A percentile compares a stretch with the other conserved stretches of the same genome.
phyloP scores from a whole-genome alignment of 2,329 filamentous ascomycete species.

The Graphilbum fragrans region DNA sequence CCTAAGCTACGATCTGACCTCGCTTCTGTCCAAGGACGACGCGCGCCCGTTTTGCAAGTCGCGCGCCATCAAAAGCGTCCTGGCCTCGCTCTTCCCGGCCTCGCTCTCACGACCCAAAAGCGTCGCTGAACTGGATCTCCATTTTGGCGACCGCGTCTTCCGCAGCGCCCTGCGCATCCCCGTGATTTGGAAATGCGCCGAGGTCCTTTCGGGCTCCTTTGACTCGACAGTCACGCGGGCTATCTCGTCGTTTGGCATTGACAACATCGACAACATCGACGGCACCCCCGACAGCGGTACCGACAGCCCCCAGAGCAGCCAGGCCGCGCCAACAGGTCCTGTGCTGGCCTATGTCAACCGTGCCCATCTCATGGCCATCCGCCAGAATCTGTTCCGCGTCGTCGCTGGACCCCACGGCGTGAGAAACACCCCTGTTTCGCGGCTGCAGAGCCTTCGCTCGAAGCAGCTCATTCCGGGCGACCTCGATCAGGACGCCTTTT shows the following conservation, averaged over 20 bases:
- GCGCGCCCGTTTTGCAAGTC: constrained; percentile 22
- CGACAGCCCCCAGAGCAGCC: constrained; percentile 2
- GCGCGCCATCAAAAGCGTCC: constrained; percentile 28
- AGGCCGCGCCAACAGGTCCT: constrained; percentile 14
- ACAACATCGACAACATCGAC: constrained; percentile 10
- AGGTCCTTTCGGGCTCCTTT: constrained; percentile 18
- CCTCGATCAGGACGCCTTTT: constrained; percentile 36
- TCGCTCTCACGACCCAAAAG: constrained; percentile 19
- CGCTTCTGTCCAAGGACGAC: constrained; percentile 23
- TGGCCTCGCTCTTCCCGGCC: constrained; percentile 30
- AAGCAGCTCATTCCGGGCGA: constrained; percentile 35
- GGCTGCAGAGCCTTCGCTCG: constrained; percentile 32
- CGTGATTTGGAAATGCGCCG: constrained; percentile 30
- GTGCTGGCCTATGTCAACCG: constrained; percentile 36
- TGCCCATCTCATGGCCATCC: constrained; percentile 29
- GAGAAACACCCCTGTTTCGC: constrained; percentile 33
- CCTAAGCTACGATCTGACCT: constrained; percentile 30
- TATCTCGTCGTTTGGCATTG: constrained; percentile 17
- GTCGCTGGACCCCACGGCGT: constrained; percentile 23
- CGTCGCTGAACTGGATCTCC: constrained; percentile 31
- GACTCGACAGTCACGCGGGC: constrained; percentile 21
- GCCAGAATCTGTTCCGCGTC: constrained; percentile 34
- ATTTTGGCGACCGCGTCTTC: constrained; percentile 34
- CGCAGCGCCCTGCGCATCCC: constrained; percentile 33
- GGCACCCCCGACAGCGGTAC: constrained; percentile 11